phyloP scores from a whole-genome alignment of 192 early-diverging fungal genomes.

The Rhizophlyctis rosea region DNA sequence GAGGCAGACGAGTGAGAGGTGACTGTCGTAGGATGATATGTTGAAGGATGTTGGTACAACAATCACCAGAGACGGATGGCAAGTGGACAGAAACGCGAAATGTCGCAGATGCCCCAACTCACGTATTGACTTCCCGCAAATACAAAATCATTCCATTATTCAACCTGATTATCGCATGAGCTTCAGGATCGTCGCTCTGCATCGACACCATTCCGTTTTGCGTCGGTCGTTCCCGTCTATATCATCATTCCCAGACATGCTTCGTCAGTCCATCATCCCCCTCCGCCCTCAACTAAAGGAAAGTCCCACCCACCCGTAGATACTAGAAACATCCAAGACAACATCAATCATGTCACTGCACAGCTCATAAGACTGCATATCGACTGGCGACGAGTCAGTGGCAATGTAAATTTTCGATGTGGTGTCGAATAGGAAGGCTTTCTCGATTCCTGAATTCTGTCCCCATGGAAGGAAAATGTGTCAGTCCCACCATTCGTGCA shows the following conservation, averaged over 20 bases:
- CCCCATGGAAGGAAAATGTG: slow-evolving; percentile 1
- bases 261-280: too few relatives aligned
- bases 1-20: slow-evolving; percentile 73
- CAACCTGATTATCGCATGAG: slow-evolving; percentile 67
- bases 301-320: slow-evolving; percentile 63
- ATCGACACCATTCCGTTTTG: slow-evolving; percentile 28
- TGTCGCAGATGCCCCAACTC: slow-evolving; percentile 11
- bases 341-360: slow-evolving; percentile 95
- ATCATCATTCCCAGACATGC: too few relatives aligned
- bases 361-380: slow-evolving; percentile 81
- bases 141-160: slow-evolving; percentile 79
- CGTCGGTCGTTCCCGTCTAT: too few relatives aligned
- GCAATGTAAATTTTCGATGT: slow-evolving; percentile 90
- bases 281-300: too few relatives aligned
- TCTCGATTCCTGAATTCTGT: slow-evolving; percentile 92
- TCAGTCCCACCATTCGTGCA: background rate
- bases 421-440: slow-evolving; percentile 92
- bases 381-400: slow-evolving; percentile 83
- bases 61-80: background rate
- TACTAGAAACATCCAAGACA: slow-evolving; percentile 73
- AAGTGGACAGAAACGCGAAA: background rate
- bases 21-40: slow-evolving; percentile 41
- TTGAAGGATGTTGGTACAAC: background rate
- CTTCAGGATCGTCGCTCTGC: slow-evolving; percentile 45
- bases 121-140: slow-evolving; percentile 74